Evolutionary conservation across 805 yeast genomes (phyloP).

Genomic region (Cyberlindnera nakhonratchasimensis): DNA sequence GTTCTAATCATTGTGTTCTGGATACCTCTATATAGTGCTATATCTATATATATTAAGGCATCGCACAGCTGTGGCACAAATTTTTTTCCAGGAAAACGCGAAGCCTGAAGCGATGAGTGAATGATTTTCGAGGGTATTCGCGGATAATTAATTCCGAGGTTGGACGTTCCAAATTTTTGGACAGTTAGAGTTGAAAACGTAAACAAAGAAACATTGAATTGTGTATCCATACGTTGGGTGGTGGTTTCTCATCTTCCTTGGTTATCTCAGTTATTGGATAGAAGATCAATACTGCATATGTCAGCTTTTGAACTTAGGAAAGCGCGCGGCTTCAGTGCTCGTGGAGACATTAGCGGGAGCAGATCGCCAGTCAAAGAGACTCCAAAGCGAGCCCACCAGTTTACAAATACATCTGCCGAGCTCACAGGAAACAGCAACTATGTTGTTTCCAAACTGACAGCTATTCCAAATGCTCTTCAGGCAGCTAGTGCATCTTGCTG

Average conservation of each 20-base stretch:
- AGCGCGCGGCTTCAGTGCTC: constrained; percentile 14
- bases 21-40: too few species aligned
- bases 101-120: too few species aligned
- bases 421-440: constrained; percentile 57
- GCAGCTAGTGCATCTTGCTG: constrained; percentile 5
- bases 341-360: constrained; percentile 2
- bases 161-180: constrained; percentile 12
- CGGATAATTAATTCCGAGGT: neutral
- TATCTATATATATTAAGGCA: neutral
- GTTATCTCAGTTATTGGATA: too few species aligned
- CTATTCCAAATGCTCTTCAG: constrained; percentile 40
- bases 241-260: too few species aligned
- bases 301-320: constrained; percentile 6
- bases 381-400: constrained; percentile 18
- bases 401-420: constrained; percentile 36
- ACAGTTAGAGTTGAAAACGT: constrained; percentile 8
- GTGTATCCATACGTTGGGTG: neutral
- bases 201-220: constrained; percentile 9
- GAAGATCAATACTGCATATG: neutral
- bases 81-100: too few species aligned
- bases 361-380: constrained; percentile 9
- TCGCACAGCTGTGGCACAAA: constrained; percentile 8
- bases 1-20: constrained; percentile 32
- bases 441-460: constrained; percentile 53
- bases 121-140: constrained; percentile 9